Base-by-base conservation (phyloP, 495 filamentous ascomycete genomes). In the Trichoderma virens region DNA sequence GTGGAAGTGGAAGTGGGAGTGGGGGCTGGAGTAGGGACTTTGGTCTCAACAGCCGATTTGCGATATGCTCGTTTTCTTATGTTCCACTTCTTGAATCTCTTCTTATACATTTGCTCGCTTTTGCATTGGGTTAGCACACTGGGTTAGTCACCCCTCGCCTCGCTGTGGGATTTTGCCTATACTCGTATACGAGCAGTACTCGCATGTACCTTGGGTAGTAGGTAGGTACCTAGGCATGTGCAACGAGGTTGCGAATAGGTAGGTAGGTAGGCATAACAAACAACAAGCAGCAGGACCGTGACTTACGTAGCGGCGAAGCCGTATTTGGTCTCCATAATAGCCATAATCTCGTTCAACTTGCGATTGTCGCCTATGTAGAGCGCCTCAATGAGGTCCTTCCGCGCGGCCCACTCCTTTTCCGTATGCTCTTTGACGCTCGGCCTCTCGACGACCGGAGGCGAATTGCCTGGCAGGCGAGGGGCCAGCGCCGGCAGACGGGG, bases 301-400 rank as follows among this genome's bases (percentile, higher is more conserved):
- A 39, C 72, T 9, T 65, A 74, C 73, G 74, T 76, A 3, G 74
- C 74, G 30, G 70, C 74, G 67, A 76, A 76, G 20, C 66, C 70
- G 66, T 76, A 65, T 16, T 67, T 68, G 11, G 45, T 30, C 13
- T 67, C 28, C 71, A 76, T 74, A 0, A 74, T 72, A 11, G 69
- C 65, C 18, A 76, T 72, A 18, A 74, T 73, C 11, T 76, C 72
- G 51, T 74, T 74, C 18, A 76, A 68, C 41, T 73, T 73, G 25
- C 67, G 68, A 41, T 76, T 76, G 47, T 74, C 64, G 1, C 67
- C 62, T 65, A 76, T 73, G 64, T 76, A 76, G 16, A 73, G 54
- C 30, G 71, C 61, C 18, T 65, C 28, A 56, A 76, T 74, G 30
- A 70, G 64, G 13, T 66, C 66, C 35, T 70, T 74, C 62, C 67